phyloP scores from a whole-genome alignment of 345 rosid species.

The Clarkia xantiana region DNA sequence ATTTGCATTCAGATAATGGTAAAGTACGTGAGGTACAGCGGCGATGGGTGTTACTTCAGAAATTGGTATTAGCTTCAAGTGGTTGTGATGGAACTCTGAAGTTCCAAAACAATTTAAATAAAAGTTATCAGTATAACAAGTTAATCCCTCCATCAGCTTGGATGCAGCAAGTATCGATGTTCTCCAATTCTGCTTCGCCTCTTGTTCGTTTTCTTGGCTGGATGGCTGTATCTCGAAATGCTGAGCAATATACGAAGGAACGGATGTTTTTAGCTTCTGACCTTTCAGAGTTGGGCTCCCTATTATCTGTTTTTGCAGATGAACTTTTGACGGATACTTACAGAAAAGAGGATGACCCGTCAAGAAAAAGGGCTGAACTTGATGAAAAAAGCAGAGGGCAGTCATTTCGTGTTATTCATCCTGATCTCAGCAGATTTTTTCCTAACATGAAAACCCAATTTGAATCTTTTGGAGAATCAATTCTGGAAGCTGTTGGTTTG shows the following conservation, averaged over 20 bases:
- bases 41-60: conserved; percentile 57
- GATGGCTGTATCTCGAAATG: conserved; percentile 72
- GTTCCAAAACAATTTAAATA: conserved; percentile 18
- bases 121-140: conserved; percentile 29
- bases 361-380: conserved; percentile 13
- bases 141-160: conserved; percentile 57
- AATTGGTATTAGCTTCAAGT: conserved; percentile 57
- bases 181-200: conserved; percentile 46
- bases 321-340: conserved; percentile 46
- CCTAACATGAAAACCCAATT: conserved; percentile 61
- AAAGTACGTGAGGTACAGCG: conserved; percentile 32
- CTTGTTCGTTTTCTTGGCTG: conserved; percentile 75
- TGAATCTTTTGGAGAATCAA: conserved; percentile 50
- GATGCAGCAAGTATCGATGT: conserved; percentile 45
- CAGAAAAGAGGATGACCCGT: conserved; percentile 17
- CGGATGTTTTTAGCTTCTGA: conserved; percentile 48
- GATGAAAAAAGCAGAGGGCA: conserved; percentile 19
- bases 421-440: conserved; percentile 47
- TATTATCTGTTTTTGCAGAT: conserved; percentile 51
- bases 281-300: conserved; percentile 45
- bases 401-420: conserved; percentile 47
- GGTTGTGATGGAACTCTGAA: conserved; percentile 36
- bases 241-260: conserved; percentile 40
- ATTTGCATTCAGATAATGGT: conserved; percentile 26
- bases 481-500: conserved; percentile 70